Evolutionary conservation across 768 basidiomycete species (phyloP), one percentile per base, ranked within the genome.

Genomic region (Sarcodon sp.): DNA sequence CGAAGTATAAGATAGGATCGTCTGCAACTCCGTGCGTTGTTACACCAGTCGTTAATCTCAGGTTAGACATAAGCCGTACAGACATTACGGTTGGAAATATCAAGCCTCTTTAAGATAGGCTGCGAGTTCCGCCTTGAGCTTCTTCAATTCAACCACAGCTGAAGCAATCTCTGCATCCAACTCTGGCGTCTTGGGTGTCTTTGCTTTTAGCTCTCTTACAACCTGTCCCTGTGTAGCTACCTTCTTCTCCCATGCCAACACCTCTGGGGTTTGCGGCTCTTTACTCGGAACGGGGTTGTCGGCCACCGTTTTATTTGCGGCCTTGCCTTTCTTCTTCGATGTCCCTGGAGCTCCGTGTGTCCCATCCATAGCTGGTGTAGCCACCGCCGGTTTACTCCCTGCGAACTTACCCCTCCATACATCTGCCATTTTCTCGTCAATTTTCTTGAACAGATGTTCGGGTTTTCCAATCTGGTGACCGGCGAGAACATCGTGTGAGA

Each of bases 391-490:
- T 54, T 69, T 73, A 59, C 33, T 65, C 2, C 94, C 94, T 3
- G 84, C 84, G 56, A 92, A 99, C 62, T 78, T 79, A 43, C 64
- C 64, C 55, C 82, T 75, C 83, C 86, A 98, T 6, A 76, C 73
- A 32, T 90, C 83, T 21, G 81, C 83, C 83, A 83, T 84, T 59
- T 77, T 83, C 57, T 94, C 88, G 50, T 96, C 90, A 51, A 99
- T 96, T 63, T 79, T 83, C 67, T 84, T 88, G 71, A 99, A 99
- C 52, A 99, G 66, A 64, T 97, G 85, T 43, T 77, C 88, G 4
- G 96, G 88, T 50, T 74, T 78, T 44, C 89, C 88, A 47, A 98
- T 80, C 21, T 65, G 70, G 65, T 99, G 94, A 0, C 90, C 90
- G 0, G 79, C 76, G 38, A 97, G 74, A 51, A 99, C 80, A 61